Conservation (phyloP, 2,329 filamentous ascomycete species). For the Chrysosporium keratinophilum region DNA sequence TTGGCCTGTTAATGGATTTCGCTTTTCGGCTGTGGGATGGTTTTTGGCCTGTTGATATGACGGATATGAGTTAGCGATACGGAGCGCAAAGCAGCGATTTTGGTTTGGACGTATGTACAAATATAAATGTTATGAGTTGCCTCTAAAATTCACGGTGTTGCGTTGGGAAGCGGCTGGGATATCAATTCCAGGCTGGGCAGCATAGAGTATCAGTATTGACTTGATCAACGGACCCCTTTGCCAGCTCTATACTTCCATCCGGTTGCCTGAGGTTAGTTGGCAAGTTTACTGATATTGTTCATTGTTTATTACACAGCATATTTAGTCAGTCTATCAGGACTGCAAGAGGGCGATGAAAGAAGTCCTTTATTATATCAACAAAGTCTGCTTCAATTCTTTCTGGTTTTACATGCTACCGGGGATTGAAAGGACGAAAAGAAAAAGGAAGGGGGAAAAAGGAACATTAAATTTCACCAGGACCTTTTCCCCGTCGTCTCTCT, state of each 20-base stretch:
- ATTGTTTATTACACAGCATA: too few relatives aligned
- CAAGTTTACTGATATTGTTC: too few relatives aligned
- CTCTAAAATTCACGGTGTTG: neutral
- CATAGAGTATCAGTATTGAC: too few relatives aligned
- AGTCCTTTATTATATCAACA: neutral
- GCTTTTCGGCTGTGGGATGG: neutral
- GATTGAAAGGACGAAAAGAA: neutral
- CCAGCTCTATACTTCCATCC: too few relatives aligned
- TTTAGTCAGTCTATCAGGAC: too few relatives aligned
- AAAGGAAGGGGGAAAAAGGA: neutral
- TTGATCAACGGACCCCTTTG: too few relatives aligned
- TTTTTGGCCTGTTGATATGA: neutral
- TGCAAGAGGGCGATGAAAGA: neutral
- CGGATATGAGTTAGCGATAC: neutral
- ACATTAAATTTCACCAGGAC: constrained; percentile 1
- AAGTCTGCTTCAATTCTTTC: neutral
- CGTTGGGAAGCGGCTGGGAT: too few relatives aligned
- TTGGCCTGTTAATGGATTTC: neutral
- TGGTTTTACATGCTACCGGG: neutral
- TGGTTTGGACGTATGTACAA: neutral
- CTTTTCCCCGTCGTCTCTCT: constrained; percentile 1
- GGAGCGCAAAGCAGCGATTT: neutral
- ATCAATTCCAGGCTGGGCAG: too few relatives aligned
- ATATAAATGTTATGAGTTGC: neutral
- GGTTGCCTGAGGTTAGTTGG: too few relatives aligned